phyloP scores from a whole-genome alignment of 371 early-diverging fungal genomes.

The Zychaea mexicana region DNA sequence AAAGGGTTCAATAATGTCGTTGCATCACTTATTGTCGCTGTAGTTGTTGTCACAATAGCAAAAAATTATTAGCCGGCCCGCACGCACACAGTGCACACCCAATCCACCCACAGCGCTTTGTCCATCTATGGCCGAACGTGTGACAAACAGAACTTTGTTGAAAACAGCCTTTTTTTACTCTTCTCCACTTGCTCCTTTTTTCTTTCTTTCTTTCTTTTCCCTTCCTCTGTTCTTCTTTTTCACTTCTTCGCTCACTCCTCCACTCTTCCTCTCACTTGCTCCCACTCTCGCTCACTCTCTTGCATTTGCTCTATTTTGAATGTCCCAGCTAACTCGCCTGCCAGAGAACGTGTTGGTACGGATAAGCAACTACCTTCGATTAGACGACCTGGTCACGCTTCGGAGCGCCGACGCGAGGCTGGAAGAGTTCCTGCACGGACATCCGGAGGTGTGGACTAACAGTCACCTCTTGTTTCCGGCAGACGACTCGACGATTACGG shows the following conservation, averaged over 20 bases:
- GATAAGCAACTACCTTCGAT: constrained; percentile 9
- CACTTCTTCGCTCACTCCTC: neutral
- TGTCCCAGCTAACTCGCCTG: neutral
- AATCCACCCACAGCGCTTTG: neutral
- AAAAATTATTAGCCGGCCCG: neutral
- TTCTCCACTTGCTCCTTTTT: constrained; percentile 5
- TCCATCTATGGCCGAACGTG: constrained; percentile 1
- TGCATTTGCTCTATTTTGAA: neutral
- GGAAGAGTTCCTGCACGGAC: constrained; percentile 21
- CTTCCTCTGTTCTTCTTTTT: neutral
- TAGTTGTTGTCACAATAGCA: constrained; percentile 5
- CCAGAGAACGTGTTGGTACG: constrained; percentile 7
- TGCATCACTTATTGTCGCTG: too few species aligned
- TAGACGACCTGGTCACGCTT: constrained; percentile 20
- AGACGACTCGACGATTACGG: constrained; percentile 31
- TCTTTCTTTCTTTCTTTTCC: neutral
- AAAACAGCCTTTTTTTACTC: constrained; percentile 4
- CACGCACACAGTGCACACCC: neutral
- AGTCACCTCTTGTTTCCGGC: constrained; percentile 33
- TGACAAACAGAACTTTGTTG: constrained; percentile 8
- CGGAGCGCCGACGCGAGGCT: constrained; percentile 16
- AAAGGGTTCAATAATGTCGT: too few species aligned
- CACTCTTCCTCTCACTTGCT: neutral
- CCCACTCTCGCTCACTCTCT: neutral
- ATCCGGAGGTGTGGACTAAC: constrained; percentile 37